Percentiles rank a stretch among this genome's conserved stretches.
Evolutionary conservation across 306 rosid genomes (phyloP).

Genomic region (Vigna mungo): DNA sequence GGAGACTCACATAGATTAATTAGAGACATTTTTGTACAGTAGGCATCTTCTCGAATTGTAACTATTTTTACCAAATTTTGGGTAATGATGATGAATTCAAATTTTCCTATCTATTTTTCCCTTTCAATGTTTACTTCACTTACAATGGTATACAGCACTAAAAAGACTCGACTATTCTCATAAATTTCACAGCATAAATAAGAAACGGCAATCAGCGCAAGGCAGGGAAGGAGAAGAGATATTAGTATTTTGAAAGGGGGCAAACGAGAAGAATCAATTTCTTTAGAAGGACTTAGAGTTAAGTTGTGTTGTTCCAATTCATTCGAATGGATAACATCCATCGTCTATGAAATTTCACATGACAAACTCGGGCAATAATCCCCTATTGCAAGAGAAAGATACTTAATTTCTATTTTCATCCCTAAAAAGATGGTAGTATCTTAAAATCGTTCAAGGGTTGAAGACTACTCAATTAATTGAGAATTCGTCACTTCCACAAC

Average conservation of each 20-base stretch:
- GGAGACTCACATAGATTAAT: constrained; percentile 3
- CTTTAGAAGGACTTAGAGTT: not conserved
- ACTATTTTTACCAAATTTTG: not conserved
- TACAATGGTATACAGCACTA: not conserved
- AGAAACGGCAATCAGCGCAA: not conserved
- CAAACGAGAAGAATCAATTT: not conserved
- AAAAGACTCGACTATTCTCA: not conserved
- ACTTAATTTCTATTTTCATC: not conserved
- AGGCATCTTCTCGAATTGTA: constrained; percentile 5
- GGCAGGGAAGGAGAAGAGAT: not conserved
- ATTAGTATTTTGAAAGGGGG: not conserved
- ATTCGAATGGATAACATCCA: too few relatives aligned
- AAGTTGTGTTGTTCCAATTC: too few relatives aligned
- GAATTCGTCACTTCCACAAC: not conserved
- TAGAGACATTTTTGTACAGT: constrained; percentile 5
- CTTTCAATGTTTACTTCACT: not conserved
- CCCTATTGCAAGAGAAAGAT: not conserved
- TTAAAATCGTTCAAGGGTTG: not conserved
- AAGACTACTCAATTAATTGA: not conserved
- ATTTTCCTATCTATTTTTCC: not conserved
- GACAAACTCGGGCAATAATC: not conserved
- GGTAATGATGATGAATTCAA: not conserved
- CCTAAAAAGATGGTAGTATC: not conserved
- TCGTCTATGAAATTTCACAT: too few relatives aligned
- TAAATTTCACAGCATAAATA: not conserved